Percentiles rank a stretch among this genome's conserved stretches.
These are phyloP conservation scores for Phytophthora chlamydospora DNA, from an alignment of 352 stramenopile genomes.

Conservation along the genomic window DNA sequence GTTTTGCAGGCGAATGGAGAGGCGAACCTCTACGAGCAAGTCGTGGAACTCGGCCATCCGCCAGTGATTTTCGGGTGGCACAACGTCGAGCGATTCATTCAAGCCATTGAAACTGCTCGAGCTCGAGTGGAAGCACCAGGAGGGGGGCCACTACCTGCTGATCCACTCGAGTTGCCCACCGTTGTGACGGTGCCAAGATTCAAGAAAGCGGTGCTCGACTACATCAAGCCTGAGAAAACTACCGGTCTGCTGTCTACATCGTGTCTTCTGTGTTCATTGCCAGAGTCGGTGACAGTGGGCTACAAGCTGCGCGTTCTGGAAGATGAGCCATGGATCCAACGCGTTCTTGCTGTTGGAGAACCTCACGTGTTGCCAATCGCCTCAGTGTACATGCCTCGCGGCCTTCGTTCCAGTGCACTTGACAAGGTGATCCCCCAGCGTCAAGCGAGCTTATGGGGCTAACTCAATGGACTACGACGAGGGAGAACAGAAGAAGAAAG, in stretches of 20 bases:
- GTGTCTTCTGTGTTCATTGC: slow-evolving; percentile 25
- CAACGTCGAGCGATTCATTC: slow-evolving; percentile 18
- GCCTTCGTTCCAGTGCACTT: slow-evolving; percentile 19
- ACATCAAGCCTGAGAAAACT: slow-evolving; percentile 2
- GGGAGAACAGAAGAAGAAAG: too few species aligned
- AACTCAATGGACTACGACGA: too few species aligned
- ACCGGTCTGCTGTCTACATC: slow-evolving; percentile 7
- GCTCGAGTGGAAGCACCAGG: background rate
- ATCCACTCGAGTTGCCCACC: slow-evolving; percentile 15
- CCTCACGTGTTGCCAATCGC: slow-evolving; percentile 16
- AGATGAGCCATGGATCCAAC: background rate
- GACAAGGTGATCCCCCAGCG: background rate
- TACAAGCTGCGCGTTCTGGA: slow-evolving; percentile 13
- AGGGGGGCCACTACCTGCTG: slow-evolving; percentile 4
- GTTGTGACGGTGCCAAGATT: slow-evolving; percentile 30
- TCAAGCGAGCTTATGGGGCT: too few species aligned
- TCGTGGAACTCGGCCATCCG: slow-evolving; percentile 15
- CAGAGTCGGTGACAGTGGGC: slow-evolving; percentile 14
- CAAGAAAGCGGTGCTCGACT: slow-evolving; percentile 29
- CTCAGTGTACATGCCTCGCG: slow-evolving; percentile 21
- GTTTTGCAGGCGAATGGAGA: slow-evolving; percentile 22
- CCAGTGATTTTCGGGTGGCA: slow-evolving; percentile 23
- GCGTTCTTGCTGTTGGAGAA: slow-evolving; percentile 9
- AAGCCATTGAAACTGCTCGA: slow-evolving; percentile 18
- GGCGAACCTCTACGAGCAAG: slow-evolving; percentile 7